Conservation (phyloP, 2,329 filamentous ascomycete species). For the Cladosporium austrohemisphaericum region DNA sequence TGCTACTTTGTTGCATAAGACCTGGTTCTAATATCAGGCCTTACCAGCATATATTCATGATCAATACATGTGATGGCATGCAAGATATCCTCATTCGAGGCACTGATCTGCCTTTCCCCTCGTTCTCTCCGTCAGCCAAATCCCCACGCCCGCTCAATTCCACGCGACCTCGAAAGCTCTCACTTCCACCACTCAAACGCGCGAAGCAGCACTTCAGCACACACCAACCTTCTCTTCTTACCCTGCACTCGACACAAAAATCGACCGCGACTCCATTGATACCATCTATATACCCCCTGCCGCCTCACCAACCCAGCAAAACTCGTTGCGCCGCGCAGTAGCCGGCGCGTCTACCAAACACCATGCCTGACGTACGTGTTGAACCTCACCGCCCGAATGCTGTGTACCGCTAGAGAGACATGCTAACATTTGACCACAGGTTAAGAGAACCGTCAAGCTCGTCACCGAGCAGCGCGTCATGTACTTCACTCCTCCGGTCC, state of each 20-base stretch:
- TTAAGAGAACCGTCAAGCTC: conserved; percentile 86
- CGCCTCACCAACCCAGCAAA: not conserved
- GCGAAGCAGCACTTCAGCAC: not conserved
- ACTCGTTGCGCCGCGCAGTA: conserved; percentile 11
- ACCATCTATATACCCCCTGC: not conserved
- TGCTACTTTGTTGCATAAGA: too few relatives aligned
- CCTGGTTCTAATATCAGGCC: too few relatives aligned
- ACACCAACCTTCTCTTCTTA: not conserved
- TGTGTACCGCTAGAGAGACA: not conserved
- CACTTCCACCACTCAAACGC: conserved; percentile 16
- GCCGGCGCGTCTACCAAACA: conserved; percentile 12
- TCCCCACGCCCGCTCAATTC: too few relatives aligned
- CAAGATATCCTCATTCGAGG: too few relatives aligned
- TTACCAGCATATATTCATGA: too few relatives aligned
- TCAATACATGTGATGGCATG: too few relatives aligned
- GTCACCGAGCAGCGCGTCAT: conserved; percentile 86
- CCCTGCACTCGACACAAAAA: not conserved
- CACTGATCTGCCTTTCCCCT: too few relatives aligned
- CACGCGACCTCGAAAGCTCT: conserved; percentile 2
- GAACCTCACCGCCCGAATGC: not conserved
- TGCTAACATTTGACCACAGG: conserved; percentile 40
- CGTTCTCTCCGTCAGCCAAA: too few relatives aligned
- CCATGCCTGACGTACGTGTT: conserved; percentile 38
- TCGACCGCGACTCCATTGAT: conserved; percentile 2
- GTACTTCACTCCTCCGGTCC: conserved; percentile 45